These are phyloP conservation scores for Hypomyces rosellus DNA, from an alignment of 2,329 filamentous ascomycete genomes.

Conservation along the genomic window DNA sequence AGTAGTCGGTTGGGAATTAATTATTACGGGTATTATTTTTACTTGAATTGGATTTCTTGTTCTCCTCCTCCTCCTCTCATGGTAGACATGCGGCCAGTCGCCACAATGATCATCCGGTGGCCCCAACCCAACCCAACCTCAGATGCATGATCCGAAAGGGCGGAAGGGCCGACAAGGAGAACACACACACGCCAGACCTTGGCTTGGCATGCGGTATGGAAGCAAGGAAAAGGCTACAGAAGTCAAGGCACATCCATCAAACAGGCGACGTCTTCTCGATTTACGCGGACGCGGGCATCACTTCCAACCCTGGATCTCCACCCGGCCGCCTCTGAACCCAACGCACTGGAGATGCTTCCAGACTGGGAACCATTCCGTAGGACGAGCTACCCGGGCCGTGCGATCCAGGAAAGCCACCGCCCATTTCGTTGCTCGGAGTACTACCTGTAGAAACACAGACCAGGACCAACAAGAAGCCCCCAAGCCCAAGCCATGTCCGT, in stretches of 20 bases:
- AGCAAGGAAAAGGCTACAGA: background rate
- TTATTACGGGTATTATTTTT: too few relatives aligned
- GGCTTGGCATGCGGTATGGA: too few relatives aligned
- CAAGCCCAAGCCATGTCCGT: too few relatives aligned
- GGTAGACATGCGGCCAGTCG: too few relatives aligned
- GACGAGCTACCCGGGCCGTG: constrained; percentile 7
- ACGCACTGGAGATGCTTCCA: constrained; percentile 10
- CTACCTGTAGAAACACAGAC: background rate
- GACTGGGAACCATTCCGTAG: constrained; percentile 10
- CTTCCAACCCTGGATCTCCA: constrained; percentile 1
- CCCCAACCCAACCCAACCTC: too few relatives aligned
- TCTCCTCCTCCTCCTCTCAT: too few relatives aligned
- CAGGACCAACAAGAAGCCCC: too few relatives aligned
- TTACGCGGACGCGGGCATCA: background rate
- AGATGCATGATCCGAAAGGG: background rate
- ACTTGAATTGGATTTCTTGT: too few relatives aligned
- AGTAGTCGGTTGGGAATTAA: too few relatives aligned
- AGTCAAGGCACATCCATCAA: background rate
- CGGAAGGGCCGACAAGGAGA: constrained; percentile 10
- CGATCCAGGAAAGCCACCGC: constrained; percentile 8
- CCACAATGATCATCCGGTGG: too few relatives aligned
- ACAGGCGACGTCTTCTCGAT: background rate
- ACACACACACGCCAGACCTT: background rate
- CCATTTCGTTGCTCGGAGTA: constrained; percentile 1
- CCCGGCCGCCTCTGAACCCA: background rate